phyloP scores from a whole-genome alignment of 2,329 filamentous ascomycete genomes.

The Fusarium sp. region DNA sequence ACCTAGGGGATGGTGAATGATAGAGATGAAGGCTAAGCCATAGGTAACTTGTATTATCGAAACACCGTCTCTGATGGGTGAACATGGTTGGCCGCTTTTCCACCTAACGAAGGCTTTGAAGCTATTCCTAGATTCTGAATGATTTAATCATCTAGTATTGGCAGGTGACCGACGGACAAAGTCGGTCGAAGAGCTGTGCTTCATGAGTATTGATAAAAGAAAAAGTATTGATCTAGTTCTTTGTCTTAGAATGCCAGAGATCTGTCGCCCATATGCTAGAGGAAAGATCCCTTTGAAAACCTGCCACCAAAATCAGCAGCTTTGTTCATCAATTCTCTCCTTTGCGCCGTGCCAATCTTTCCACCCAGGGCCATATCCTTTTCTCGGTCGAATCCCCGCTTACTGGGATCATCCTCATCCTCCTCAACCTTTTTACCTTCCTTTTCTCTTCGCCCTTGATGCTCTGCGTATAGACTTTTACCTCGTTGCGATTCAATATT shows the following conservation, averaged over 20 bases:
- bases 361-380: conserved; percentile 89
- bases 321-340: conserved; percentile 80
- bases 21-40: background rate
- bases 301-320: conserved; percentile 83
- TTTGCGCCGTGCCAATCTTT: conserved; percentile 76
- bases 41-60: background rate
- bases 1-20: background rate
- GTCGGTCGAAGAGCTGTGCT: background rate
- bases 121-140: background rate
- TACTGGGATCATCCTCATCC: conserved; percentile 91
- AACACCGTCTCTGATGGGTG: background rate
- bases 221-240: background rate
- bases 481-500: conserved; percentile 64
- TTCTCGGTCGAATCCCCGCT: conserved; percentile 86
- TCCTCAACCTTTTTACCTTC: conserved; percentile 57
- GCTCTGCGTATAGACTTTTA: conserved; percentile 68
- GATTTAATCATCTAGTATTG: background rate
- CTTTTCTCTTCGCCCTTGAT: conserved; percentile 50
- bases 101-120: background rate
- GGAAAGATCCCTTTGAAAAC: conserved; percentile 78
- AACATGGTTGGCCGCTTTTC: background rate
- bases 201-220: background rate
- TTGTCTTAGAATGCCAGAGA: background rate
- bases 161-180: background rate
- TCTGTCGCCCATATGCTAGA: conserved; percentile 47